Conservation (phyloP, 2,329 filamentous ascomycete species). For the Blastomyces emzantsi region DNA sequence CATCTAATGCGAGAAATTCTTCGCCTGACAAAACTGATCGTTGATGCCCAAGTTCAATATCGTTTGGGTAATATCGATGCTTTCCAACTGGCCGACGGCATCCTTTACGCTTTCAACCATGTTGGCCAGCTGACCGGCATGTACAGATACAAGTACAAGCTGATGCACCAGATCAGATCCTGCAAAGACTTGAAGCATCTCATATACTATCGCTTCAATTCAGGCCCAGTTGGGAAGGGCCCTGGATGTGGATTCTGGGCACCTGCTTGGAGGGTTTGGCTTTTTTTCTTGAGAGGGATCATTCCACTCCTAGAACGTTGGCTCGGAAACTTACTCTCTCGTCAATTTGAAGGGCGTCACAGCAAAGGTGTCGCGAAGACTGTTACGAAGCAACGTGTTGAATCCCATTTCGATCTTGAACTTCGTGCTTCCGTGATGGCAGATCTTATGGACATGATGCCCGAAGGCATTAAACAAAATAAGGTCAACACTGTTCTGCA, state of each 20-base stretch:
- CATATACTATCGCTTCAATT: conserved; percentile 98
- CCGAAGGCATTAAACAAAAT: conserved; percentile 98
- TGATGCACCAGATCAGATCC: conserved; percentile 98
- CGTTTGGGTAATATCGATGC: conserved; percentile 96
- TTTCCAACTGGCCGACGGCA: conserved; percentile 96
- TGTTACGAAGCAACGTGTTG: conserved; percentile 96
- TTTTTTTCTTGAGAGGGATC: conserved; percentile 98
- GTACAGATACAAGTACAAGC: conserved; percentile 99
- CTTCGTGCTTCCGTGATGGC: conserved; percentile 97
- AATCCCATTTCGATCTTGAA: conserved; percentile 96
- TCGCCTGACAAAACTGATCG: conserved; percentile 90
- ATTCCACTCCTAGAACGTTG: conserved; percentile 94
- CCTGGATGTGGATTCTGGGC: conserved; percentile 99
- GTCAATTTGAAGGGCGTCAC: conserved; percentile 96
- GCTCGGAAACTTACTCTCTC: conserved; percentile 91
- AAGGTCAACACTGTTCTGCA: conserved; percentile 98
- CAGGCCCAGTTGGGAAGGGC: conserved; percentile 90
- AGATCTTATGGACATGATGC: conserved; percentile 99
- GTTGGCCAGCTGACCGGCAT: conserved; percentile 97
- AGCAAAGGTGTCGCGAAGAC: conserved; percentile 99
- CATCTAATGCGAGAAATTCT: conserved; percentile 98
- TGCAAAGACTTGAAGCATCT: conserved; percentile 99
- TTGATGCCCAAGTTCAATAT: conserved; percentile 97
- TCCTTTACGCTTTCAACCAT: conserved; percentile 98
- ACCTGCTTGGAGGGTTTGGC: conserved; percentile 95